Evolutionary conservation across 2,329 filamentous ascomycete genomes (phyloP).

Genomic region (Fusarium sp.): DNA sequence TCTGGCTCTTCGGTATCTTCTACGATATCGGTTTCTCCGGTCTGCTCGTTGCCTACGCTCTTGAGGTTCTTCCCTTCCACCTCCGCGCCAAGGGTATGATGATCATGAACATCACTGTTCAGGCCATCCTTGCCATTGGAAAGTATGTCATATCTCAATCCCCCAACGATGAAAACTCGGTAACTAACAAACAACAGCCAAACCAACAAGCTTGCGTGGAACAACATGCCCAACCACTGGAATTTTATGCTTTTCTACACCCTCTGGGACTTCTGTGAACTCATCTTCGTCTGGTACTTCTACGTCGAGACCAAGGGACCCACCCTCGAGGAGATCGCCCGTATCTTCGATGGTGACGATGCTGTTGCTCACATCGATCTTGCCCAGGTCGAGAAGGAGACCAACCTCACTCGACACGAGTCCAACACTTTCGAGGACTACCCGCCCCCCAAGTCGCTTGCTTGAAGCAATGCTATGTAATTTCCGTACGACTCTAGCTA

Average conservation of each 20-base stretch:
- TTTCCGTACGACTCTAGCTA: neutral
- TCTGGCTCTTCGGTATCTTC: conserved; percentile 68
- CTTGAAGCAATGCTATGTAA: neutral
- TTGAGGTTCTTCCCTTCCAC: conserved; percentile 68
- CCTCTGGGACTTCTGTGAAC: conserved; percentile 68
- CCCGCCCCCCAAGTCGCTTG: conserved; percentile 25
- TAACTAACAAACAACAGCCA: conserved; percentile 52
- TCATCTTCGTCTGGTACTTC: conserved; percentile 72
- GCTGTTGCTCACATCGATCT: conserved; percentile 65
- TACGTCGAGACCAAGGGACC: conserved; percentile 77
- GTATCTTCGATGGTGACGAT: conserved; percentile 75
- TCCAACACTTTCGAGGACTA: conserved; percentile 23
- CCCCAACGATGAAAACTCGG: neutral
- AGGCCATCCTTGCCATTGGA: conserved; percentile 69
- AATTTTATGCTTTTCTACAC: conserved; percentile 75
- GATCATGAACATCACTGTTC: conserved; percentile 72
- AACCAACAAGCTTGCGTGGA: conserved; percentile 72
- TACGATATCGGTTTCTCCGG: conserved; percentile 70
- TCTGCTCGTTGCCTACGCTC: conserved; percentile 65
- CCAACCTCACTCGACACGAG: conserved; percentile 42
- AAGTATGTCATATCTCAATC: conserved; percentile 55
- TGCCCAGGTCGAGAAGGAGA: conserved; percentile 65
- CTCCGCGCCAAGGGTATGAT: conserved; percentile 69
- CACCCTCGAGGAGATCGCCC: conserved; percentile 69
- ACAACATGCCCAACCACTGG: conserved; percentile 68